These are phyloP conservation scores for Nigrospora sphaerica DNA, from an alignment of 2,329 filamentous ascomycete species.

Conservation along the genomic window DNA sequence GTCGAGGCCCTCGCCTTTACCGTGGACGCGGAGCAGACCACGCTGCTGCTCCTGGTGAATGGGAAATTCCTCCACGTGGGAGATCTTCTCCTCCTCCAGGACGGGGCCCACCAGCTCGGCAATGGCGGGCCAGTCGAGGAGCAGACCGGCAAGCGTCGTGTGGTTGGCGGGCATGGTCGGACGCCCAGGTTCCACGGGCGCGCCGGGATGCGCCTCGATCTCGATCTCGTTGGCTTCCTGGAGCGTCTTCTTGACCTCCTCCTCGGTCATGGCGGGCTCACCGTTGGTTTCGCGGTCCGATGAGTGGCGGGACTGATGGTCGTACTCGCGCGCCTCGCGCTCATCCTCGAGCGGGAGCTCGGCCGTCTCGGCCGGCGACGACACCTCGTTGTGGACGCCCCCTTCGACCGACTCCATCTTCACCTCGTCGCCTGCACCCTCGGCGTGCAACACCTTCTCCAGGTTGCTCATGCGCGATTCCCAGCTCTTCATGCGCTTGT, in stretches of 20 bases:
- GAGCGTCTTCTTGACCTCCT: conserved; percentile 24
- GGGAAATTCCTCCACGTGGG: conserved; percentile 62
- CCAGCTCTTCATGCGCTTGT: conserved; percentile 29
- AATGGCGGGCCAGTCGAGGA: conserved; percentile 69
- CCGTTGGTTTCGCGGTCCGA: conserved; percentile 21
- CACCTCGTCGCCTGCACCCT: conserved; percentile 3
- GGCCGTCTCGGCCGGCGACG: conserved; percentile 9
- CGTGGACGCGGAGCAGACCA: conserved; percentile 68
- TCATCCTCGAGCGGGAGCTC: conserved; percentile 11
- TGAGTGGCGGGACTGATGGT: conserved; percentile 11
- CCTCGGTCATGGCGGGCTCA: conserved; percentile 15
- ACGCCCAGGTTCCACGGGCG: conserved; percentile 47
- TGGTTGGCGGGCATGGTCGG: conserved; percentile 77
- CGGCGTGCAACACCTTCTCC: conserved; percentile 19
- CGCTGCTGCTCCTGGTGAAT: conserved; percentile 68
- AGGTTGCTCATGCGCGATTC: conserved; percentile 26
- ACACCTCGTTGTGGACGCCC: conserved; percentile 2
- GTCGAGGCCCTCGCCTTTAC: conserved; percentile 62
- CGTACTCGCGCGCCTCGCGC: conserved; percentile 8
- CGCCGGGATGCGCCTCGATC: conserved; percentile 43
- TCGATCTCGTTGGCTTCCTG: conserved; percentile 35
- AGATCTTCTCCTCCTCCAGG: conserved; percentile 41
- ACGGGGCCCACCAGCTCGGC: conserved; percentile 50
- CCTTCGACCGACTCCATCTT: conserved; percentile 18
- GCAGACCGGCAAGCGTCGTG: conserved; percentile 79